phyloP scores from a whole-genome alignment of 306 rosid genomes.

The Quillaja saponaria region DNA sequence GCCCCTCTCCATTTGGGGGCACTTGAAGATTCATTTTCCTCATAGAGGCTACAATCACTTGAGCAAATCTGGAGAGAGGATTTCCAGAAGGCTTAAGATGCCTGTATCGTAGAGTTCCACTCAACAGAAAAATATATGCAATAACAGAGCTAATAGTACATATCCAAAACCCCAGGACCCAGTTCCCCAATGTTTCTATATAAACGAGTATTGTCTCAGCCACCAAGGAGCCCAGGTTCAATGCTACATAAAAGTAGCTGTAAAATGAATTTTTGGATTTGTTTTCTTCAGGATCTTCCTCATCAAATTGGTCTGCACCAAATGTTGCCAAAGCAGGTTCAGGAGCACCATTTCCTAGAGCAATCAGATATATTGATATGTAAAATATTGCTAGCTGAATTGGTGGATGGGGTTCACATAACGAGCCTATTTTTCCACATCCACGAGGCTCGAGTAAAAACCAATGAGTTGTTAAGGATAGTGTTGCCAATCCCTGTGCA shows the following conservation, averaged over 20 bases:
- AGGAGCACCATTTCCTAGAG: conserved; percentile 65
- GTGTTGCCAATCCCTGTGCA: conserved; percentile 49
- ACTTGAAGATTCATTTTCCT: conserved; percentile 43
- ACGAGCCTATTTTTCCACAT: conserved; percentile 52
- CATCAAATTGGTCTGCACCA: conserved; percentile 71
- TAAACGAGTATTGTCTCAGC: conserved; percentile 68
- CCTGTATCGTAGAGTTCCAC: conserved; percentile 51
- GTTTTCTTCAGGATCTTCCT: conserved; percentile 44
- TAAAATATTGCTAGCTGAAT: conserved; percentile 47
- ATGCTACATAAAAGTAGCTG: conserved; percentile 57
- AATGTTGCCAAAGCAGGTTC: conserved; percentile 63
- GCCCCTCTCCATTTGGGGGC: conserved; percentile 33
- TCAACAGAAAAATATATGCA: conserved; percentile 44
- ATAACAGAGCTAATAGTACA: conserved; percentile 59
- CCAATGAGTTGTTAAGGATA: conserved; percentile 48
- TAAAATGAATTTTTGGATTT: conserved; percentile 55
- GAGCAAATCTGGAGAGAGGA: conserved; percentile 63
- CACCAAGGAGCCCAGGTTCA: conserved; percentile 66
- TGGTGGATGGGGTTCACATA: conserved; percentile 48
- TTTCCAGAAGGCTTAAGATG: conserved; percentile 62
- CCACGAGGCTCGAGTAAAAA: conserved; percentile 49
- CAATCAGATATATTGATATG: conserved; percentile 59
- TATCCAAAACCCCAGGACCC: conserved; percentile 57
- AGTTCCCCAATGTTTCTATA: conserved; percentile 55
- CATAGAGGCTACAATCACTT: conserved; percentile 61